These are phyloP conservation scores for Excoecaria cochinchinensis DNA, from an alignment of 345 rosid species.

Conservation along the genomic window DNA sequence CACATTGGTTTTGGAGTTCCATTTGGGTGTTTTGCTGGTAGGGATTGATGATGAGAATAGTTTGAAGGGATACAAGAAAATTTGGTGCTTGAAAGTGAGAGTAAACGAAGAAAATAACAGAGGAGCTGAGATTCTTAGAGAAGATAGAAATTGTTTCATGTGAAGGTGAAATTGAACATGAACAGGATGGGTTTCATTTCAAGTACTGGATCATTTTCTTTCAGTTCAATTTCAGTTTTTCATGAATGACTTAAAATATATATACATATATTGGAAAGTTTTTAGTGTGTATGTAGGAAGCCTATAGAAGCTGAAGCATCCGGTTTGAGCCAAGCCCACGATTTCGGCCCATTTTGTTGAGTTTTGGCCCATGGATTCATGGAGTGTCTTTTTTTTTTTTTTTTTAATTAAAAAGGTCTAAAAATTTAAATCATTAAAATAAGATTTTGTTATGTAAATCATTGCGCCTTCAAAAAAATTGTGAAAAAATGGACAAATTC, in stretches of 20 bases:
- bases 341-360: not conserved
- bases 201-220: not conserved
- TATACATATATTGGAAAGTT: not conserved
- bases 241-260: too few species aligned
- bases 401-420: too few species aligned
- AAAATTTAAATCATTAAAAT: too few species aligned
- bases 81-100: not conserved
- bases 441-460: too few species aligned
- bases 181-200: not conserved
- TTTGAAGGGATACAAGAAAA: not conserved
- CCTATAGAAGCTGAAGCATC: too few species aligned
- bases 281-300: not conserved
- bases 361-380: too few species aligned
- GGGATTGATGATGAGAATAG: constrained; percentile 17
- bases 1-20: constrained; percentile 41
- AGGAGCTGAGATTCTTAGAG: not conserved
- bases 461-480: too few species aligned
- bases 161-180: not conserved
- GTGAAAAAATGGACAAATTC: too few species aligned
- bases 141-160: constrained; percentile 8
- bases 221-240: not conserved
- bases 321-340: not conserved
- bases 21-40: constrained; percentile 15
- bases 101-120: not conserved
- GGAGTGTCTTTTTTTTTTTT: too few species aligned